These are phyloP conservation scores for Talaromyces sp. DNA, from an alignment of 2,329 filamentous ascomycete genomes.

Conservation along the genomic window DNA sequence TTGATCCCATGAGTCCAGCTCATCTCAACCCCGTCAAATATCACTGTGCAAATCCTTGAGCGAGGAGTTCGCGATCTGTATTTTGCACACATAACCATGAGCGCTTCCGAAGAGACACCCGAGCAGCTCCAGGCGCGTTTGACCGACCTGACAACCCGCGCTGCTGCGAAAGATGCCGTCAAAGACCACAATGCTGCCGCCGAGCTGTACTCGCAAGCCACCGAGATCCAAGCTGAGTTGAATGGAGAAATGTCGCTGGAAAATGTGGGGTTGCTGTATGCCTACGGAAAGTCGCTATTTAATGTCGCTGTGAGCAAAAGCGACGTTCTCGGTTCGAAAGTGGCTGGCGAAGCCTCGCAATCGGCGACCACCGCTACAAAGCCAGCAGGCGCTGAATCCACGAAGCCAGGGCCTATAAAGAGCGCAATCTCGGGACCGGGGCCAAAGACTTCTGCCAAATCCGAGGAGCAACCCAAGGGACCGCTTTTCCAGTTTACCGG, in stretches of 20 bases:
- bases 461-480: slow-evolving; percentile 35
- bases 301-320: slow-evolving; percentile 91
- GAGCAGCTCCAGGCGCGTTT: slow-evolving; percentile 57
- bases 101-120: slow-evolving; percentile 13
- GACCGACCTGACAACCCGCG: slow-evolving; percentile 72
- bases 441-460: slow-evolving; percentile 13
- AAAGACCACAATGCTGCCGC: slow-evolving; percentile 83
- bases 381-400: slow-evolving; percentile 18
- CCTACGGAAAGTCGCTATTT: slow-evolving; percentile 90
- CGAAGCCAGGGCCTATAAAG: slow-evolving; percentile 19
- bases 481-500: slow-evolving; percentile 87
- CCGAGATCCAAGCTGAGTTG: slow-evolving; percentile 81
- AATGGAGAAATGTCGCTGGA: slow-evolving; percentile 87
- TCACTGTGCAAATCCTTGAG: neutral
- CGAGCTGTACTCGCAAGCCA: slow-evolving; percentile 82
- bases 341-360: slow-evolving; percentile 48
- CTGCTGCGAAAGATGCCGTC: slow-evolving; percentile 77
- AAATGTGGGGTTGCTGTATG: slow-evolving; percentile 90
- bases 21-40: neutral
- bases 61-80: neutral
- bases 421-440: slow-evolving; percentile 20
- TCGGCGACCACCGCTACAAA: slow-evolving; percentile 39
- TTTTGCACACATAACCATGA: neutral
- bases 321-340: slow-evolving; percentile 83
- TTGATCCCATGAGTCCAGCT: neutral